Evolutionary conservation across 2,329 filamentous ascomycete genomes (phyloP), one percentile per base, ranked within the genome.

Genomic region (Arthrobotrys conoides): DNA sequence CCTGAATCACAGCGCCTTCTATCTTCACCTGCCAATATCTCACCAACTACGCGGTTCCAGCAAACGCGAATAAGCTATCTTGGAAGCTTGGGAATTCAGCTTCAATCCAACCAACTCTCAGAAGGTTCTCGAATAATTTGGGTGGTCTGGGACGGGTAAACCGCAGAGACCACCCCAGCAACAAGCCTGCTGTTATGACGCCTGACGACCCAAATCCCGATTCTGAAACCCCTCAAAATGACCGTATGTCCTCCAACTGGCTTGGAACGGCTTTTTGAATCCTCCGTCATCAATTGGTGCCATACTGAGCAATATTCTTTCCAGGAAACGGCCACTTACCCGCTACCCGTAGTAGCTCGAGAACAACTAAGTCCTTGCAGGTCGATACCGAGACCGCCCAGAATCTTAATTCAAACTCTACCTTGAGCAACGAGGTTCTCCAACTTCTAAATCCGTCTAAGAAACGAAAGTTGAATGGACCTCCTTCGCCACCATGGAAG

Each of bases 401-500:
- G 49, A 69, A 68, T 64, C 68, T 78, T 49, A 57, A 55, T 61
- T 57, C 75, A 53, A 61, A 68, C 48, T 55, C 63, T 57, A 36
- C 75, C 24, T 24, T 65, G 24, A 69, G 3, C 55, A 51, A 55
- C 41, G 68, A 78, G 18, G 53, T 51, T 64, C 41, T 55, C 20
- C 63, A 72, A 24, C 48, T 69, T 18, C 36, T 72, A 46, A 78
- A 78, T 48, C 68, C 75, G 51, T 81, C 73, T 46, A 82, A 82
- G 53, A 82, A 82, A 73, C 73, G 82, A 59, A 82, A 82, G 63
- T 57, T 82, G 36, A 81, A 81, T 59, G 59, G 70, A n/a, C 76
- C 70, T 16, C 70, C 65, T 77, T 98, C 95, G 80, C 96, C 96
- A 81, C 96, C 96, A 22, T 99, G 96, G 96, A 98, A 96, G 86